phyloP scores from a whole-genome alignment of 768 basidiomycete species.

The Tylopilus felleus region DNA sequence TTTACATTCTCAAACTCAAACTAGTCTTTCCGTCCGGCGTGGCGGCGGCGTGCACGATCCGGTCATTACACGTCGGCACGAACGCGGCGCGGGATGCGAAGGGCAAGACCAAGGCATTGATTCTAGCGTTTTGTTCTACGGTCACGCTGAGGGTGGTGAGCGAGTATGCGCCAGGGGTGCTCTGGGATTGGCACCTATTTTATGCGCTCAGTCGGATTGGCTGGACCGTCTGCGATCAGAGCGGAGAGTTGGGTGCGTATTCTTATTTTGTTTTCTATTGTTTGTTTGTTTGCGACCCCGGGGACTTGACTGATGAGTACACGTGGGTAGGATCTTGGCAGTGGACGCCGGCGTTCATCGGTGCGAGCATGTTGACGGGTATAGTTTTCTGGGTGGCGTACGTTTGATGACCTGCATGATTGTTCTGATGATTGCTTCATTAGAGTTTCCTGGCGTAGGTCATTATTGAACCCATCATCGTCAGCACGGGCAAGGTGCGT shows the following conservation, averaged over 20 bases:
- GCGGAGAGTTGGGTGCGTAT: constrained; percentile 53
- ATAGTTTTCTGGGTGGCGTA: constrained; percentile 48
- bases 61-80: constrained; percentile 52
- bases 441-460: constrained; percentile 62
- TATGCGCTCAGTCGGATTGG: constrained; percentile 58
- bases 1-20: constrained; percentile 62
- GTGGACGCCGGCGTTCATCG: constrained; percentile 54
- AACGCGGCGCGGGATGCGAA: constrained; percentile 48
- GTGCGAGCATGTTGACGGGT: constrained; percentile 57
- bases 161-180: constrained; percentile 57
- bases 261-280: neutral
- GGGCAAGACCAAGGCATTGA: constrained; percentile 53
- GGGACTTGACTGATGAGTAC: neutral
- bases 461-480: constrained; percentile 53
- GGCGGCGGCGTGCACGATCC: constrained; percentile 65
- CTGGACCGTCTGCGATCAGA: constrained; percentile 56
- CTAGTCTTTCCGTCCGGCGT: constrained; percentile 63
- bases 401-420: constrained; percentile 14
- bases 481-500: constrained; percentile 41
- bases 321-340: constrained; percentile 28
- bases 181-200: constrained; percentile 63
- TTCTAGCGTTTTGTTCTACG: constrained; percentile 43
- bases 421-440: neutral
- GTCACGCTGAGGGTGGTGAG: constrained; percentile 53
- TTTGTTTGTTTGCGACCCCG: neutral